These are phyloP conservation scores for Tulasnella calospora DNA, from an alignment of 768 basidiomycete genomes.

Conservation along the genomic window DNA sequence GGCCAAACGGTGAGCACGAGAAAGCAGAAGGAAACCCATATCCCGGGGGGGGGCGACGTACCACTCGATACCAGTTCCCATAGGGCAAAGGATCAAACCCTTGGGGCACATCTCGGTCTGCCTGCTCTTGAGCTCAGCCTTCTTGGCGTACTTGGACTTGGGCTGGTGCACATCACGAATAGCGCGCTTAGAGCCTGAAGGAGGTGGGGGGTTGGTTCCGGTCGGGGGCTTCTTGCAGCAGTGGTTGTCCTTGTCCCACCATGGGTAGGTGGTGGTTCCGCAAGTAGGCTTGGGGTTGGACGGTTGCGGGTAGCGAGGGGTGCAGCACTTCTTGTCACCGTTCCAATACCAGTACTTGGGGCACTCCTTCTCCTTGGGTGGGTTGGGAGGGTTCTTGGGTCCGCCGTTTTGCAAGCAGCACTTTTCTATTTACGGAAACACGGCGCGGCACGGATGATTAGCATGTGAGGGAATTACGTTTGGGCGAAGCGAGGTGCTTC, in stretches of 20 bases:
- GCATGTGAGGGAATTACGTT: not conserved
- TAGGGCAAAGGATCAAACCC: slow-evolving; percentile 54
- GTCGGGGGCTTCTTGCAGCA: slow-evolving; percentile 26
- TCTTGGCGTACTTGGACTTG: not conserved
- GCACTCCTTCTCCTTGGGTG: slow-evolving; percentile 15
- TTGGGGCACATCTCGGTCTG: slow-evolving; percentile 42
- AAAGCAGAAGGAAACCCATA: too few species aligned
- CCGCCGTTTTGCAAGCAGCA: slow-evolving; percentile 20
- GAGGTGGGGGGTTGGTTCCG: not conserved
- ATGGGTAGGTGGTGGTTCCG: not conserved
- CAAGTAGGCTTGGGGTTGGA: slow-evolving; percentile 18
- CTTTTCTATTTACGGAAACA: not conserved
- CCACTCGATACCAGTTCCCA: slow-evolving; percentile 54
- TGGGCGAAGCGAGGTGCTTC: not conserved
- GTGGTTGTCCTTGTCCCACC: slow-evolving; percentile 30
- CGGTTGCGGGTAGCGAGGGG: slow-evolving; percentile 8
- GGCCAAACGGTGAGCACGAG: not conserved
- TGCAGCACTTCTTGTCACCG: slow-evolving; percentile 10
- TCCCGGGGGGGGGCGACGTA: not conserved
- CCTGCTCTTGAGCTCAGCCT: slow-evolving; percentile 9
- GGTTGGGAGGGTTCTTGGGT: not conserved
- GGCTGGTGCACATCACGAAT: not conserved
- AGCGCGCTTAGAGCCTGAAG: not conserved
- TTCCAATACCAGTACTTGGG: slow-evolving; percentile 25
- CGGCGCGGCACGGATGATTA: not conserved